Evolutionary conservation across 2,329 filamentous ascomycete genomes (phyloP).

Genomic region (Daldinia sp.): DNA sequence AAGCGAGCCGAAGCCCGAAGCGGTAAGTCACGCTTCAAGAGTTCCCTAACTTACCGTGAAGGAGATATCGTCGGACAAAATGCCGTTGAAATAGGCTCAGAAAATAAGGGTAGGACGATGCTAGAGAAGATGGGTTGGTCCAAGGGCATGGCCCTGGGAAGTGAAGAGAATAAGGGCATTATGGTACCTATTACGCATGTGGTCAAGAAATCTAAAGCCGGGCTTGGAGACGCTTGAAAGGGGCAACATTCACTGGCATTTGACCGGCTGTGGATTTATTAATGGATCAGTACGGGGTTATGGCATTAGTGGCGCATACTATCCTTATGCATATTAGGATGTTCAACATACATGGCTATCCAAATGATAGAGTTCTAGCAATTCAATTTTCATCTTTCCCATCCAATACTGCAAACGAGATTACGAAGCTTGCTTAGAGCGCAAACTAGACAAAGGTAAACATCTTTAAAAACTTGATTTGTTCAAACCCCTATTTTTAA

Average conservation of each 20-base stretch:
- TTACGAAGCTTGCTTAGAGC: neutral
- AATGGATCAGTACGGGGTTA: neutral
- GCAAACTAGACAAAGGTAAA: neutral
- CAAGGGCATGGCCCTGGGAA: constrained; percentile 84
- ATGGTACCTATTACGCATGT: constrained; percentile 86
- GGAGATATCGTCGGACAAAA: constrained; percentile 89
- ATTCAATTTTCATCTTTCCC: neutral
- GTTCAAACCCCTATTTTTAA: neutral
- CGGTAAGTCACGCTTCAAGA: constrained; percentile 50
- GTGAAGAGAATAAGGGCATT: constrained; percentile 87
- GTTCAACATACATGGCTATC: neutral
- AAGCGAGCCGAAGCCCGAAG: constrained; percentile 47
- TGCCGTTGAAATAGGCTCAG: constrained; percentile 83
- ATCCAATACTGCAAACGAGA: neutral
- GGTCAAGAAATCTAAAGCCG: constrained; percentile 87
- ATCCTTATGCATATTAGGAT: neutral
- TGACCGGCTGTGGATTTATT: neutral
- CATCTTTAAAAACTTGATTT: neutral
- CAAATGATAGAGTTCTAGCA: neutral
- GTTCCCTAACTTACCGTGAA: constrained; percentile 73
- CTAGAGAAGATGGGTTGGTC: constrained; percentile 98
- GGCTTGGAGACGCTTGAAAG: constrained; percentile 70
- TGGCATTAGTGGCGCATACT: neutral
- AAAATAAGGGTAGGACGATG: constrained; percentile 87
- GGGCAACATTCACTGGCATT: no score